Evolutionary conservation across 2,329 filamentous ascomycete genomes (phyloP).

Genomic region (Beauveria asiatica): DNA sequence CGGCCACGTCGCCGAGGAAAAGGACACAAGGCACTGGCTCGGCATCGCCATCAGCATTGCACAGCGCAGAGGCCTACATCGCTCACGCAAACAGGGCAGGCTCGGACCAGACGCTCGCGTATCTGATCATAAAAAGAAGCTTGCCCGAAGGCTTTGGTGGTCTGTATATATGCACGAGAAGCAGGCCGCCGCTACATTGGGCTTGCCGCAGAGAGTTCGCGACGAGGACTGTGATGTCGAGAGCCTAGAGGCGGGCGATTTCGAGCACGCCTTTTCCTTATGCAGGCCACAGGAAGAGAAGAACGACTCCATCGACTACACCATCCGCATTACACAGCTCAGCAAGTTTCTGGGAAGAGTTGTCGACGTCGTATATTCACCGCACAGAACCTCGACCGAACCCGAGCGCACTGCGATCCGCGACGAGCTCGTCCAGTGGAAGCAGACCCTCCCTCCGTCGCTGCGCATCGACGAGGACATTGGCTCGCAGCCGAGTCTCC

Average conservation of each 20-base stretch:
- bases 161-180: conserved; percentile 40
- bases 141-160: conserved; percentile 39
- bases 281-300: conserved; percentile 17
- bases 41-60: conserved; percentile 37
- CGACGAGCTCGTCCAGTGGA: conserved; percentile 32
- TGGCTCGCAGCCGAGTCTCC: conserved; percentile 27
- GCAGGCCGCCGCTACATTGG: conserved; percentile 36
- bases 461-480: conserved; percentile 12
- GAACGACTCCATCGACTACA: conserved; percentile 26
- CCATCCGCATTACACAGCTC: conserved; percentile 19
- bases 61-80: conserved; percentile 31
- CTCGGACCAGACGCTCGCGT: not conserved
- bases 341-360: conserved; percentile 20
- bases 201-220: conserved; percentile 37
- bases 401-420: conserved; percentile 24
- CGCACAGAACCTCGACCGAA: conserved; percentile 15
- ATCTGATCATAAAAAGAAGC: conserved; percentile 15
- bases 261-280: conserved; percentile 13
- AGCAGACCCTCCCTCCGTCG: conserved; percentile 23
- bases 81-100: conserved; percentile 13
- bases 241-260: conserved; percentile 16
- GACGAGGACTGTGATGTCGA: conserved; percentile 41
- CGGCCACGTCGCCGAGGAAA: conserved; percentile 31
- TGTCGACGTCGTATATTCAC: conserved; percentile 13
- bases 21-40: conserved; percentile 35